Evolutionary conservation across 2,329 filamentous ascomycete species (phyloP), one percentile per base, ranked within the genome.

Genomic region (Xylariaceae sp.): DNA sequence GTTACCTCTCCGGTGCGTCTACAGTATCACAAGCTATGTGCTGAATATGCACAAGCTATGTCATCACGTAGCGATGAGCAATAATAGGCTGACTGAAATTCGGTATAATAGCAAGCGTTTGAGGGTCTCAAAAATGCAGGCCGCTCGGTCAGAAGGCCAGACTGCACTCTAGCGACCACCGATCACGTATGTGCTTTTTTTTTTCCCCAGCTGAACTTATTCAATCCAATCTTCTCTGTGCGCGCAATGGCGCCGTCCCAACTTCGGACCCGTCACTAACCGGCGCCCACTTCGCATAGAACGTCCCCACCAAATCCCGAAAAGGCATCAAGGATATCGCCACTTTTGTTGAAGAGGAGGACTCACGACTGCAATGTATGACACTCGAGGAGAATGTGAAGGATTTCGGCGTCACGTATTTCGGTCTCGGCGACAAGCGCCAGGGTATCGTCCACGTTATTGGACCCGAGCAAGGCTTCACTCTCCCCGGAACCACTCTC

Each of bases 391-490:
- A 96, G 57, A 98, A 98, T 59, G 91, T 98, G 58, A 93, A 91
- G 71, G 87, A 91, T 52, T 97, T 96, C 63, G 89, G 88, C 60
- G 77, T 98, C 60, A 96, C 90, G 64, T 97, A 96, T 71, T 98
- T 98, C 63, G 93, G 93, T 48, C 83, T 98, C 50, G 87, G 85
- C 54, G 91, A 97, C 69, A 94, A 93, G 77, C 84, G 93, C 52
- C 93, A 98, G 70, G 93, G 93, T 53, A 98, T 98, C 57, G 93
- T 97, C 44, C 93, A 98, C 70, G 88, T 98, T 59, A 97, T 98
- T 57, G 93, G 93, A 28, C 93, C 93, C 31, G 93, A 98, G 74
- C 93, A 98, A 68, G 93, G 93, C 54, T 98, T 98, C 74, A 98
- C 93, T 42, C 84, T 97, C 29, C 93, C 93, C 32, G 93, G 89